Conservation (phyloP, 2,329 filamentous ascomycete species). For the Fusarium luffae region DNA sequence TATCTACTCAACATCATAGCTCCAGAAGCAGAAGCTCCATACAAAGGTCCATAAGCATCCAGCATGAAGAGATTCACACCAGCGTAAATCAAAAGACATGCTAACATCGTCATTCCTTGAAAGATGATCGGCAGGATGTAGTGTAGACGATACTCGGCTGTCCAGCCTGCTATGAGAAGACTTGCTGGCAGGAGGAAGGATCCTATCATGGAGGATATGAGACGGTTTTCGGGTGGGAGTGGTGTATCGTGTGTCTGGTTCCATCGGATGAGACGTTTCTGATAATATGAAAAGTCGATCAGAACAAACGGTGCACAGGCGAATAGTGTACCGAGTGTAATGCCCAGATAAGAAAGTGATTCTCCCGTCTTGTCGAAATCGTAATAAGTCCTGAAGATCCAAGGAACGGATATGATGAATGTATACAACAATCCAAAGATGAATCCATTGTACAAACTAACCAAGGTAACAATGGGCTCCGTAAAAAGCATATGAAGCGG, state of each 20-base stretch:
- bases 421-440: constrained; percentile 32
- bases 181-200: constrained; percentile 19
- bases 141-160: constrained; percentile 10
- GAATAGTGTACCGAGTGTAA: constrained; percentile 21
- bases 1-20: constrained; percentile 34
- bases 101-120: constrained; percentile 20
- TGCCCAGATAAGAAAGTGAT: constrained; percentile 23
- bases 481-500: constrained; percentile 32
- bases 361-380: constrained; percentile 3
- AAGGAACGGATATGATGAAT: constrained; percentile 27
- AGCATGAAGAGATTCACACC: constrained; percentile 29
- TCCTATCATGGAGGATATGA: constrained; percentile 25
- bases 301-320: constrained; percentile 24
- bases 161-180: constrained; percentile 25
- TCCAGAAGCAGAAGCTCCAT: constrained; percentile 24
- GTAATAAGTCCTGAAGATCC: constrained; percentile 28
- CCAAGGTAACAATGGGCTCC: constrained; percentile 21
- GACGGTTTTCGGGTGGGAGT: constrained; percentile 13
- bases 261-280: constrained; percentile 18
- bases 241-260: not conserved
- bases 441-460: constrained; percentile 32
- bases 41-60: constrained; percentile 22
- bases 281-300: constrained; percentile 29
- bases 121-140: constrained; percentile 21
- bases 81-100: constrained; percentile 20